A percentile compares a stretch with the other conserved stretches of the same genome.
Conservation (phyloP, 179 eudicot genomes). For the Pouteria campechiana region DNA sequence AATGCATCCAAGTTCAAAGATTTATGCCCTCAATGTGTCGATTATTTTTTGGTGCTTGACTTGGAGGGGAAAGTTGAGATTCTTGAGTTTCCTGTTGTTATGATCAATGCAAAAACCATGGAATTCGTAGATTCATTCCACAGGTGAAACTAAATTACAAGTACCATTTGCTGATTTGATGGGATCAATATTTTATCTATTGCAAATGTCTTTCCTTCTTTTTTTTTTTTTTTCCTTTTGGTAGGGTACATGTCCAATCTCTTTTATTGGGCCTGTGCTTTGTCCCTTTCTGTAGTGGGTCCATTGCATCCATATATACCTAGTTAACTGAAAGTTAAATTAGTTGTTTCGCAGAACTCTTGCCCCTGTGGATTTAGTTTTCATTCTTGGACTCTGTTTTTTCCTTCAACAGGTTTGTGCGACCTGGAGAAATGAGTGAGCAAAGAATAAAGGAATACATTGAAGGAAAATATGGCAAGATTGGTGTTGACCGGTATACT, state of each 20-base stretch:
- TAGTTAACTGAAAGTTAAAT: too few relatives aligned
- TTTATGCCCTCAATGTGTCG: constrained; percentile 41
- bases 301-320: too few relatives aligned
- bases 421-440: constrained; percentile 77
- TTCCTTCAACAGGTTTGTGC: constrained; percentile 78
- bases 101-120: constrained; percentile 72
- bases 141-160: too few relatives aligned
- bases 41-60: constrained; percentile 81
- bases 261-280: not conserved
- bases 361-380: too few relatives aligned
- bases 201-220: constrained; percentile 3
- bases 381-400: too few relatives aligned
- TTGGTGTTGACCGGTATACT: constrained; percentile 78
- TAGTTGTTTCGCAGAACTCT: too few relatives aligned
- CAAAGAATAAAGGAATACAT: constrained; percentile 67
- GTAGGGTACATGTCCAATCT: not conserved
- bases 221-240: constrained; percentile 6
- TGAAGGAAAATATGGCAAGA: constrained; percentile 83
- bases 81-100: constrained; percentile 86
- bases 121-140: constrained; percentile 69
- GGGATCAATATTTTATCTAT: too few relatives aligned
- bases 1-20: constrained; percentile 14
- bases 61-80: constrained; percentile 98
- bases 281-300: too few relatives aligned
- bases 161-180: too few relatives aligned